Evolutionary conservation across 2,329 filamentous ascomycete species (phyloP), one percentile per base, ranked within the genome.

Genomic region (Triangularia setosa): DNA sequence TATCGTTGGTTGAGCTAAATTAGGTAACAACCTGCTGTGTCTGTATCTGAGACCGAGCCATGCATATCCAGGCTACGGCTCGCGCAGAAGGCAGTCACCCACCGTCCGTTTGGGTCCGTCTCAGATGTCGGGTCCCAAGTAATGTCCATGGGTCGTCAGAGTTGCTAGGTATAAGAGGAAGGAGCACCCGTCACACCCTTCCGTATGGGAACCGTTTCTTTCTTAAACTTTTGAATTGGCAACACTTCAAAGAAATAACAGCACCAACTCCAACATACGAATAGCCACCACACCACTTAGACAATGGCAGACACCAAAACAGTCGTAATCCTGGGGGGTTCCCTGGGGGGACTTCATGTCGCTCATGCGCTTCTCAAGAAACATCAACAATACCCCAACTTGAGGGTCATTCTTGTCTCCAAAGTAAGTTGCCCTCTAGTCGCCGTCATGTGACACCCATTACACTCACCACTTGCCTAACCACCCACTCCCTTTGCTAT

Each of bases 301-400:
- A 69, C 58, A 30, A 84, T 83, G 81, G 40, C 27, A 23, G 21
- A 59, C 35, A 72, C 77, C 28, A 81, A 83, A 70, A 85, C 81
- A 4, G 77, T 87, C 44, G 78, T 86, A 6, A 75, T 87, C 56
- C 75, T 86, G 18, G 84, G 84, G 44, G 84, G 82, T 65, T 80
- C 83, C 59, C 81, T 81, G 53, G 83, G 77, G 59, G 84, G 84
- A 63, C 76, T 86, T 56, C 80, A 81, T 61, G 72, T 84, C 23
- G 80, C 83, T 27, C 84, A 87, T 69, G 79, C 80, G 23, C 77
- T 87, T 2, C 79, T 87, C 64, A 84, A 84, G 72, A 79, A 85
- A 69, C 40, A 80, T 77, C 8, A 72, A 79, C 48, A 74, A 79
- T 61, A 79, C 7, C 40, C 40, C 7, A 48, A 83, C 56, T 70